phyloP scores from a whole-genome alignment of 2,329 filamentous ascomycete species.

The Diaporthe longicolla region DNA sequence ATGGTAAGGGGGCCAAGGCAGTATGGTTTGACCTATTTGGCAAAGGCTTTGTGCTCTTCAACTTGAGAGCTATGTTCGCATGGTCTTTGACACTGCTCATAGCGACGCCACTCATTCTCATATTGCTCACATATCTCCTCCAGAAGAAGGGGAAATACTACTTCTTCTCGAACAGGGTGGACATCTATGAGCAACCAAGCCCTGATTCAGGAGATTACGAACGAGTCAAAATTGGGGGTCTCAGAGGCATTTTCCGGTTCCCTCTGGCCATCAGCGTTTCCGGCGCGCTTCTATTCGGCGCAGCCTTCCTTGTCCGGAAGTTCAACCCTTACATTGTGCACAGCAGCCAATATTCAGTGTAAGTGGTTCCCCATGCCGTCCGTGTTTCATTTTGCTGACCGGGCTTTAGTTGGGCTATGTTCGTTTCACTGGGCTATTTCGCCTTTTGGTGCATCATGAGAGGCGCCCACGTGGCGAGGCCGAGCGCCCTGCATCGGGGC shows the following conservation, averaged over 20 bases:
- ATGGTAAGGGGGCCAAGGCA: constrained; percentile 75
- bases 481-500: constrained; percentile 86
- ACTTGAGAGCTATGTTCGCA: constrained; percentile 87
- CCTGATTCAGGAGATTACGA: constrained; percentile 58
- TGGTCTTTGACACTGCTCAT: constrained; percentile 88
- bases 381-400: constrained; percentile 40
- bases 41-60: constrained; percentile 81
- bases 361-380: constrained; percentile 45
- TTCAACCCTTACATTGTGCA: constrained; percentile 93
- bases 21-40: constrained; percentile 98
- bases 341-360: constrained; percentile 86
- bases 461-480: constrained; percentile 83
- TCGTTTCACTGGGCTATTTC: constrained; percentile 84
- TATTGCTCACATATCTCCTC: constrained; percentile 78
- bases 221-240: constrained; percentile 77
- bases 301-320: constrained; percentile 83
- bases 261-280: constrained; percentile 81
- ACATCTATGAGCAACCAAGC: constrained; percentile 70
- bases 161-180: constrained; percentile 77
- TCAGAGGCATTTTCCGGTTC: constrained; percentile 87
- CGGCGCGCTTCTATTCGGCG: constrained; percentile 76
- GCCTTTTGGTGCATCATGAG: constrained; percentile 86
- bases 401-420: constrained; percentile 79
- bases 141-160: constrained; percentile 86
- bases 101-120: constrained; percentile 80